Percentiles rank a stretch among this genome's conserved stretches.
Conservation (phyloP, 2,329 filamentous ascomycete species). For the Colletotrichum sp. region DNA sequence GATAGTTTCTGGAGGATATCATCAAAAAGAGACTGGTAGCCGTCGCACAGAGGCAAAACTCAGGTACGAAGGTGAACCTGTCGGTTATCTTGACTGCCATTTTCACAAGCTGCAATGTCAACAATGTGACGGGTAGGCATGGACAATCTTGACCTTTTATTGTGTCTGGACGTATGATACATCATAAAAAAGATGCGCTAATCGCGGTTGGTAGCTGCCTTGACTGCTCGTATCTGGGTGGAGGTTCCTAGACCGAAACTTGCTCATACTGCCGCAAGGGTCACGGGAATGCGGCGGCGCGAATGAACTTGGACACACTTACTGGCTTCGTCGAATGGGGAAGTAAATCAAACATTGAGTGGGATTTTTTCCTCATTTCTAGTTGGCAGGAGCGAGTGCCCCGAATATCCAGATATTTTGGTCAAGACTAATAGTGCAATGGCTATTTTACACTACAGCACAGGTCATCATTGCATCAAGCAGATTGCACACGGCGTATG, state of each 20-base stretch:
- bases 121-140: neutral
- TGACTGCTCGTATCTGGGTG: neutral
- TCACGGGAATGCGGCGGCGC: neutral
- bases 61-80: conserved; percentile 16
- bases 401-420: neutral
- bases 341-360: neutral
- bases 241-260: neutral
- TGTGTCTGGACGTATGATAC: neutral
- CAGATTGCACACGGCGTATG: neutral
- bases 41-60: conserved; percentile 15
- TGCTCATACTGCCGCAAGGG: conserved; percentile 15
- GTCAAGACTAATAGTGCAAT: neutral
- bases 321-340: neutral
- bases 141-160: neutral
- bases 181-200: neutral
- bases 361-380: neutral
- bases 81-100: neutral
- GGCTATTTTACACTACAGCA: neutral
- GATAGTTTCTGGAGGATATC: conserved; percentile 25
- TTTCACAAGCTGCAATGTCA: neutral
- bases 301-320: neutral
- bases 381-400: neutral
- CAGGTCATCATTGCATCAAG: neutral
- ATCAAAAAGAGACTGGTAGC: conserved; percentile 24
- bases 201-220: neutral